These are phyloP conservation scores for Phytophthora macrochlamydospora DNA, from an alignment of 352 stramenopile genomes.

Conservation along the genomic window DNA sequence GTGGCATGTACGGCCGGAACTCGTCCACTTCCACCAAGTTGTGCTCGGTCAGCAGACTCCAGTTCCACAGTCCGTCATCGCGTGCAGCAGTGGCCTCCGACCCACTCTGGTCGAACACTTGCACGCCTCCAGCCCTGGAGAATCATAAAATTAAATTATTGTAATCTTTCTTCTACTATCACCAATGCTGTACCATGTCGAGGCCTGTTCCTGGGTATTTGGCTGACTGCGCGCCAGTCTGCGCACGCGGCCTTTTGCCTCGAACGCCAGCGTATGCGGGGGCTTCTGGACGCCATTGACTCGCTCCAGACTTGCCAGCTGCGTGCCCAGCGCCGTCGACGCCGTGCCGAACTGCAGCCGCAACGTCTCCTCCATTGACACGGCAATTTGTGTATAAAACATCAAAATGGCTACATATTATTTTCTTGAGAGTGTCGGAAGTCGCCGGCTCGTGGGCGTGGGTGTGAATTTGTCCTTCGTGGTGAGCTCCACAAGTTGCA, in stretches of 20 bases:
- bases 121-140: constrained; percentile 55
- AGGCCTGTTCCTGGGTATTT: constrained; percentile 31
- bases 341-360: constrained; percentile 77
- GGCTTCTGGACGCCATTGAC: constrained; percentile 43
- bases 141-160: neutral
- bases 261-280: constrained; percentile 67
- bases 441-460: no score
- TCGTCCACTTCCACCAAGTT: constrained; percentile 78
- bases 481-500: neutral
- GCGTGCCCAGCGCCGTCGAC: constrained; percentile 66
- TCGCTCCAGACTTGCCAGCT: constrained; percentile 57
- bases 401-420: constrained; percentile 13
- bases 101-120: constrained; percentile 68
- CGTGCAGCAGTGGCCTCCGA: constrained; percentile 11
- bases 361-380: constrained; percentile 55
- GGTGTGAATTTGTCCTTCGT: neutral
- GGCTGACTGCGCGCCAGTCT: constrained; percentile 18
- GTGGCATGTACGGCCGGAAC: constrained; percentile 74
- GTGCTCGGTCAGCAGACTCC: constrained; percentile 47
- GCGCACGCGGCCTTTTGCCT: constrained; percentile 65
- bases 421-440: no score
- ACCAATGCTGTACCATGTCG: constrained; percentile 43
- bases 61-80: constrained; percentile 59
- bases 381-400: neutral
- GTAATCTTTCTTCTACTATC: neutral